phyloP scores from a whole-genome alignment of 2,329 filamentous ascomycete genomes.

The Phaeophleospora eucalypticola region DNA sequence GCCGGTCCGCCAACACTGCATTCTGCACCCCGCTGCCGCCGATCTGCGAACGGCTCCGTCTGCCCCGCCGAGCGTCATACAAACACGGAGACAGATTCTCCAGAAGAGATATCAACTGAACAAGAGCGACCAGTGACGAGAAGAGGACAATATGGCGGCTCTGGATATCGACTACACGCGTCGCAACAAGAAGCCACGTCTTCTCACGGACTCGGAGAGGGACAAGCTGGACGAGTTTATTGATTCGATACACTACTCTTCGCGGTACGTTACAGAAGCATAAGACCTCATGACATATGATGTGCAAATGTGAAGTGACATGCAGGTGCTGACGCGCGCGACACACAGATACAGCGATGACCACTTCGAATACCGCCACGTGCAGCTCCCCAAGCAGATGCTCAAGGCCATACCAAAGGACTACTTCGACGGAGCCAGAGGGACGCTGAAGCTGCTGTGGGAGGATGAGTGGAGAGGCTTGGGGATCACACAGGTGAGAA shows the following conservation, averaged over 20 bases:
- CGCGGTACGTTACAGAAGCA: conserved; percentile 59
- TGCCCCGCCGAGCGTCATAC: no score
- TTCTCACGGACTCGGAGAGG: conserved; percentile 75
- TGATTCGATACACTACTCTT: conserved; percentile 92
- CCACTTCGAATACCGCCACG: conserved; percentile 94
- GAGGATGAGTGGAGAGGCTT: conserved; percentile 97
- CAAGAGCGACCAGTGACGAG: no score
- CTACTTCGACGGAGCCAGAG: conserved; percentile 83
- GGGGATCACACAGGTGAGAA: conserved; percentile 84
- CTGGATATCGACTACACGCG: conserved; percentile 74
- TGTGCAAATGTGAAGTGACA: no score
- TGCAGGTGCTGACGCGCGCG: not conserved
- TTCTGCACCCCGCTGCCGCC: no score
- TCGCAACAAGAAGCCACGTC: conserved; percentile 80
- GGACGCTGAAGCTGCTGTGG: conserved; percentile 93
- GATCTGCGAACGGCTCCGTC: no score
- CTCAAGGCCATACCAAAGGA: conserved; percentile 94
- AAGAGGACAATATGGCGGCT: conserved; percentile 8
- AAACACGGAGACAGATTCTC: no score
- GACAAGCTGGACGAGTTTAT: conserved; percentile 84
- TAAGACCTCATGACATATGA: not conserved
- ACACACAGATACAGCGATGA: conserved; percentile 77
- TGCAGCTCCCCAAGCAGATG: conserved; percentile 97
- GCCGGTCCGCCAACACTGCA: no score
- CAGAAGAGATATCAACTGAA: no score